These are phyloP conservation scores for Botrytis paeoniae DNA, from an alignment of 2,329 filamentous ascomycete genomes.

Conservation along the genomic window DNA sequence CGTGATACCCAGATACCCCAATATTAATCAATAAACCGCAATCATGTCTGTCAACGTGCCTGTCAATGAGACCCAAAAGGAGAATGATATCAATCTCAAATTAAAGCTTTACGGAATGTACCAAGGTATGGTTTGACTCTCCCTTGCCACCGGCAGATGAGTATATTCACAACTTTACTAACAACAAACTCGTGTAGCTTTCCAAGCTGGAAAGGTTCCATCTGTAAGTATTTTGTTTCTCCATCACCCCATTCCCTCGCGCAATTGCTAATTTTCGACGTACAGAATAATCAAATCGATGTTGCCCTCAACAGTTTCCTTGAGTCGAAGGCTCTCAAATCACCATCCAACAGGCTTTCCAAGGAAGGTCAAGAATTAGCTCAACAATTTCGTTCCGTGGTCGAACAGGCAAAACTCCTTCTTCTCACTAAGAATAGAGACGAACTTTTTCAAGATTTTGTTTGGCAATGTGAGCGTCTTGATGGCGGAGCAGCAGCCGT, in stretches of 20 bases:
- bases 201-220: slow-evolving; percentile 84
- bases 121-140: slow-evolving; percentile 48
- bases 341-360: slow-evolving; percentile 74
- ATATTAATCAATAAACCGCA: slow-evolving; percentile 13
- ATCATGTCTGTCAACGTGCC: slow-evolving; percentile 36
- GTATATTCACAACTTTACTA: slow-evolving; percentile 33
- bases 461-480: slow-evolving; percentile 85
- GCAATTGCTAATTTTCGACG: slow-evolving; percentile 1
- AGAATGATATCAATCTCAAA: slow-evolving; percentile 78
- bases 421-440: slow-evolving; percentile 93
- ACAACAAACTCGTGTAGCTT: slow-evolving; percentile 51
- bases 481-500: slow-evolving; percentile 58
- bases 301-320: slow-evolving; percentile 88
- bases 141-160: neutral
- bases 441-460: slow-evolving; percentile 92
- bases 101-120: slow-evolving; percentile 92
- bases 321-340: slow-evolving; percentile 64
- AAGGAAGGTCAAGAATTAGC: slow-evolving; percentile 77
- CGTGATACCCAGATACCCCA: slow-evolving; percentile 26
- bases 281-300: slow-evolving; percentile 72
- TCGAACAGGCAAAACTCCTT: slow-evolving; percentile 80
- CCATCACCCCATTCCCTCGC: slow-evolving; percentile 11
- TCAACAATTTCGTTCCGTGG: slow-evolving; percentile 71
- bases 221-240: slow-evolving; percentile 45
- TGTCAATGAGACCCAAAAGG: slow-evolving; percentile 33